phyloP scores from a whole-genome alignment of 2,329 filamentous ascomycete species.

The Microsporum ferrugineum region DNA sequence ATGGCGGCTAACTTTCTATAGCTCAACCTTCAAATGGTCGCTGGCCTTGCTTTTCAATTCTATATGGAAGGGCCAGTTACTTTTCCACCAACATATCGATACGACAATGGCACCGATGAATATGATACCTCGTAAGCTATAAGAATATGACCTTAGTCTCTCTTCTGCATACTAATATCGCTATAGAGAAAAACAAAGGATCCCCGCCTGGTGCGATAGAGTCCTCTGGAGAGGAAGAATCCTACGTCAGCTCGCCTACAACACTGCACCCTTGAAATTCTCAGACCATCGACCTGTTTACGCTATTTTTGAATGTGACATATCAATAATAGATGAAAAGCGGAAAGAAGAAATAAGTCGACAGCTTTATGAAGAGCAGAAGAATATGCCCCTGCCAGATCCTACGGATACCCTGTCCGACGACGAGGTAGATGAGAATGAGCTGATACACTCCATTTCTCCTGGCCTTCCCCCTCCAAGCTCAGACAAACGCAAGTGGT shows the following conservation, averaged over 20 bases:
- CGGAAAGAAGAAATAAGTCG: conserved; percentile 61
- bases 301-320: conserved; percentile 71
- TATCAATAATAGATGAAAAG: conserved; percentile 67
- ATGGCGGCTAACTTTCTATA: conserved; percentile 22
- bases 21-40: conserved; percentile 94
- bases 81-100: conserved; percentile 93
- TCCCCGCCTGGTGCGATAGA: conserved; percentile 94
- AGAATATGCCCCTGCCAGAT: conserved; percentile 30
- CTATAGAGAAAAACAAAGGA: conserved; percentile 71
- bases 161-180: conserved; percentile 22
- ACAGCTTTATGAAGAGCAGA: conserved; percentile 60
- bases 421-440: conserved; percentile 42
- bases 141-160: background rate
- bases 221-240: conserved; percentile 77
- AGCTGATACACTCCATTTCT: conserved; percentile 69
- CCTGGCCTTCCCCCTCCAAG: conserved; percentile 58
- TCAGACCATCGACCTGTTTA: conserved; percentile 96
- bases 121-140: conserved; percentile 77
- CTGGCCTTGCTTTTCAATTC: conserved; percentile 75
- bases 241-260: conserved; percentile 71
- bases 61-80: conserved; percentile 83
- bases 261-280: conserved; percentile 69
- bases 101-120: conserved; percentile 71
- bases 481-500: conserved; percentile 53
- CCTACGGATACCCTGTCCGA: conserved; percentile 15